Percentiles rank a stretch among this genome's conserved stretches.
Conservation (phyloP, 768 basidiomycete species). For the Psilocybe sp. region DNA sequence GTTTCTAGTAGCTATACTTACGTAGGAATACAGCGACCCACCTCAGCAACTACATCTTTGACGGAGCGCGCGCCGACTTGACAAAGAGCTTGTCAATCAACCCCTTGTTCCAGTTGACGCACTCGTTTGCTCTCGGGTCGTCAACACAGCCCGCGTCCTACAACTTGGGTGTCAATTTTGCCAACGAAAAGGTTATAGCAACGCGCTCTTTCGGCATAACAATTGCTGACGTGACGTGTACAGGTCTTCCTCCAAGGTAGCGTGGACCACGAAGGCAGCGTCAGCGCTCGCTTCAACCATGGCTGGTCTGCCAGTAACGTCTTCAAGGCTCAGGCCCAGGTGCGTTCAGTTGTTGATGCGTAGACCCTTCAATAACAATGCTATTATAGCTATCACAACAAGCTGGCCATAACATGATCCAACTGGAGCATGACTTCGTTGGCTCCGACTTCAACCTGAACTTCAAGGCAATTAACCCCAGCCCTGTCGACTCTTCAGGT, state of each 20-base stretch:
- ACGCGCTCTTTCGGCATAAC: constrained; percentile 13
- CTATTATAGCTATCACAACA: constrained; percentile 65
- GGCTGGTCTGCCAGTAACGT: constrained; percentile 78
- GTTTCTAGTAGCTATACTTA: constrained; percentile 3
- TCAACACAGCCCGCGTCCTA: constrained; percentile 84
- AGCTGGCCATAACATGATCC: constrained; percentile 85
- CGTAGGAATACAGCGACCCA: constrained; percentile 64
- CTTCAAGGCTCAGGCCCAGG: constrained; percentile 88
- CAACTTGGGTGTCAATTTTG: constrained; percentile 93
- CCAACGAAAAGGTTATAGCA: constrained; percentile 65
- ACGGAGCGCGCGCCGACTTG: constrained; percentile 95
- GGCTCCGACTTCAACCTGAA: constrained; percentile 87
- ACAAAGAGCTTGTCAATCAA: constrained; percentile 89
- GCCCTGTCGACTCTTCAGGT: constrained; percentile 81
- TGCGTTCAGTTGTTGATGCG: constrained; percentile 32
- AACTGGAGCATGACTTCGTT: constrained; percentile 91
- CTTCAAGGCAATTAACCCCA: constrained; percentile 88
- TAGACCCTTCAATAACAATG: constrained; percentile 10
- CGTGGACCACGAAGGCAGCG: constrained; percentile 89
- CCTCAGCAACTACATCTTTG: constrained; percentile 92
- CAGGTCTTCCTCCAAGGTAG: constrained; percentile 92
- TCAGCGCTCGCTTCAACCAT: constrained; percentile 86
- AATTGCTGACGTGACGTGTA: constrained; percentile 15
- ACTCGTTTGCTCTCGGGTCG: constrained; percentile 90
- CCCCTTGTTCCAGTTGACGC: constrained; percentile 98